phyloP scores from a whole-genome alignment of 176 grass and related monocot genomes.

The Aegilops umbellulata region DNA sequence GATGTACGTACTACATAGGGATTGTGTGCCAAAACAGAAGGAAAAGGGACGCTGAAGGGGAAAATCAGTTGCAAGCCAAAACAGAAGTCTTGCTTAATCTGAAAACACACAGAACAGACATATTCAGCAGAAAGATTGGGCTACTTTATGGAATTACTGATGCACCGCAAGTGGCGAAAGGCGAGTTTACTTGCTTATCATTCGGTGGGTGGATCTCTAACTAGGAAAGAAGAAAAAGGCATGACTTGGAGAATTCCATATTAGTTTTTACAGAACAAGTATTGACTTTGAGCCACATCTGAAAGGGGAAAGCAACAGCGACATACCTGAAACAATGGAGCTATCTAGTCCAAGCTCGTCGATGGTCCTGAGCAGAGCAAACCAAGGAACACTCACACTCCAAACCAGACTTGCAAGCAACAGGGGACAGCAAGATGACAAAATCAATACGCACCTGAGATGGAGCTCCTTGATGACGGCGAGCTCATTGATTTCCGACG shows the following conservation, averaged over 20 bases:
- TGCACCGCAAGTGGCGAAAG: neutral
- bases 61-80: neutral
- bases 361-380: slow-evolving; percentile 56
- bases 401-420: neutral
- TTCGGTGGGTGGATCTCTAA: neutral
- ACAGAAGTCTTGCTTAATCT: neutral
- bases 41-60: neutral
- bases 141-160: neutral
- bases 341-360: slow-evolving; percentile 77
- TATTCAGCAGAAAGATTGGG: neutral
- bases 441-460: slow-evolving; percentile 39
- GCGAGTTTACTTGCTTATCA: neutral
- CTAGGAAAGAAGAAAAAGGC: too few relatives aligned
- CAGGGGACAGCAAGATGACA: too few relatives aligned
- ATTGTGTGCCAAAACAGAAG: neutral
- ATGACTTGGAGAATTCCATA: too few relatives aligned
- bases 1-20: neutral
- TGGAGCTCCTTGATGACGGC: slow-evolving; percentile 67
- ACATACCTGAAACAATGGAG: slow-evolving; percentile 70
- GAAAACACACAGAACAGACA: neutral
- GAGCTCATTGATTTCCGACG: slow-evolving; percentile 63
- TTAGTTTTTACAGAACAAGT: neutral
- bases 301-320: neutral
- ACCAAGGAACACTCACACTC: neutral
- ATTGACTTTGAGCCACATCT: neutral